Conservation (phyloP, 2,329 filamentous ascomycete genomes). For the Rhynchosporium agropyri region DNA sequence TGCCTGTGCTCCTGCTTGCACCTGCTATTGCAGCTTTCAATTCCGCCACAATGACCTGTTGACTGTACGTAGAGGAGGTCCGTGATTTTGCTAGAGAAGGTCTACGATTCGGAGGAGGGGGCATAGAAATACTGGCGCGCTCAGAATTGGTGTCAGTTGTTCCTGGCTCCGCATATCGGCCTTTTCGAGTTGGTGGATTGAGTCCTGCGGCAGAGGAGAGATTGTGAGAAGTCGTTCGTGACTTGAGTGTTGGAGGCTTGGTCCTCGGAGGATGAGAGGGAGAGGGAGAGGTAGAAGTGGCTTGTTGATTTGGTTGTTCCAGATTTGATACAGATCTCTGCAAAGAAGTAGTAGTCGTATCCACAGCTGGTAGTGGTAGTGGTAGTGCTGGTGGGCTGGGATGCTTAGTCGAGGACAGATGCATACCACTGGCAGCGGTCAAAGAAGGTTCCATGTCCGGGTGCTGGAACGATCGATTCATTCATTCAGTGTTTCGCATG, state of each 20-base stretch:
- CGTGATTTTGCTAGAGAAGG: conserved; percentile 45
- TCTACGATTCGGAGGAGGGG: conserved; percentile 54
- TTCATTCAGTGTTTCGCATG: not conserved
- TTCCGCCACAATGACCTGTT: conserved; percentile 47
- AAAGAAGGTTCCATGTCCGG: conserved; percentile 11
- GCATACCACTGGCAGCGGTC: not conserved
- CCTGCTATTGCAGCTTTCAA: conserved; percentile 44
- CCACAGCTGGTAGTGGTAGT: not conserved
- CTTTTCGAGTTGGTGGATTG: conserved; percentile 50
- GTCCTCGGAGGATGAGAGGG: not conserved
- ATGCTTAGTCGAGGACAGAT: conserved; percentile 30
- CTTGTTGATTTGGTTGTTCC: conserved; percentile 1
- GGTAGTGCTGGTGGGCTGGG: conserved; percentile 26
- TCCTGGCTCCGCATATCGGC: conserved; percentile 61
- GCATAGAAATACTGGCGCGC: conserved; percentile 66
- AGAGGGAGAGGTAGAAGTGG: conserved; percentile 4
- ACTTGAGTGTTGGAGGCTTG: conserved; percentile 22
- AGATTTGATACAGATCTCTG: conserved; percentile 4
- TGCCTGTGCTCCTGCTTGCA: conserved; percentile 34
- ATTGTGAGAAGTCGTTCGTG: conserved; percentile 42
- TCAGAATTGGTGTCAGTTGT: conserved; percentile 60
- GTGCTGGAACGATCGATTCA: conserved; percentile 6
- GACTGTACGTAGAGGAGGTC: conserved; percentile 39
- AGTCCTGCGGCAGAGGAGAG: conserved; percentile 51
- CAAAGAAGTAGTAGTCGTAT: conserved; percentile 6